A percentile compares a stretch with the other conserved stretches of the same genome.
phyloP scores from a whole-genome alignment of 2,329 filamentous ascomycete genomes.

The Pseudogymnoascus pannorum region DNA sequence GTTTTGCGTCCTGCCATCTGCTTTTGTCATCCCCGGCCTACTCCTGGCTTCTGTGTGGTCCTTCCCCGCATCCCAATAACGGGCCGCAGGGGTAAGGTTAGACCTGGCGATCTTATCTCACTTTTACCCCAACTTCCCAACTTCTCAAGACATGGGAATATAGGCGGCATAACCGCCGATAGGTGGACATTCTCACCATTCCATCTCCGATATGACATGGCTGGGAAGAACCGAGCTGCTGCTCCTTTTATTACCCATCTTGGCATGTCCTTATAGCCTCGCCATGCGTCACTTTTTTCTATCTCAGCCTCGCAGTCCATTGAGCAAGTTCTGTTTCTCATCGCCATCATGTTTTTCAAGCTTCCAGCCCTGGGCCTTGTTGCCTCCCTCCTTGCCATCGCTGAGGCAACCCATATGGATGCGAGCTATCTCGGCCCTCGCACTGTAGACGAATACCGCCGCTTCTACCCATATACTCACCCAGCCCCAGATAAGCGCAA shows the following conservation, averaged over 20 bases:
- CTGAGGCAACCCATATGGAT: slow-evolving; percentile 28
- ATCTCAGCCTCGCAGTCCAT: neutral
- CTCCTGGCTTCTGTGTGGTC: neutral
- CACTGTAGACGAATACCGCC: slow-evolving; percentile 30
- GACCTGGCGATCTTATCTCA: slow-evolving; percentile 4
- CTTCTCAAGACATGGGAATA: neutral
- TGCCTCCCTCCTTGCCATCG: slow-evolving; percentile 19
- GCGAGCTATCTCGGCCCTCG: slow-evolving; percentile 27
- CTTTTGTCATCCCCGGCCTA: neutral
- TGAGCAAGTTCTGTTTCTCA: slow-evolving; percentile 2
- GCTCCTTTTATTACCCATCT: neutral
- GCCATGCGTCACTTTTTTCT: neutral
- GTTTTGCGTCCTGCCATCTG: neutral
- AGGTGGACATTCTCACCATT: slow-evolving; percentile 8
- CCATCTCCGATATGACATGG: neutral
- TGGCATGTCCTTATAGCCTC: slow-evolving; percentile 5
- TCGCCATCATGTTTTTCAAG: slow-evolving; percentile 22
- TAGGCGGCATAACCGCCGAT: slow-evolving; percentile 3
- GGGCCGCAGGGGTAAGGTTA: neutral
- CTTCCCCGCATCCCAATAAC: slow-evolving; percentile 5
- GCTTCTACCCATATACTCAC: slow-evolving; percentile 32
- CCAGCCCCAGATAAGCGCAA: slow-evolving; percentile 28
- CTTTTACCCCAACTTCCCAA: slow-evolving; percentile 1
- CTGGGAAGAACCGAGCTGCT: neutral
- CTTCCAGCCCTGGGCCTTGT: slow-evolving; percentile 20